Conservation (phyloP, 768 basidiomycete species). For the Holtermannia corniformis region DNA sequence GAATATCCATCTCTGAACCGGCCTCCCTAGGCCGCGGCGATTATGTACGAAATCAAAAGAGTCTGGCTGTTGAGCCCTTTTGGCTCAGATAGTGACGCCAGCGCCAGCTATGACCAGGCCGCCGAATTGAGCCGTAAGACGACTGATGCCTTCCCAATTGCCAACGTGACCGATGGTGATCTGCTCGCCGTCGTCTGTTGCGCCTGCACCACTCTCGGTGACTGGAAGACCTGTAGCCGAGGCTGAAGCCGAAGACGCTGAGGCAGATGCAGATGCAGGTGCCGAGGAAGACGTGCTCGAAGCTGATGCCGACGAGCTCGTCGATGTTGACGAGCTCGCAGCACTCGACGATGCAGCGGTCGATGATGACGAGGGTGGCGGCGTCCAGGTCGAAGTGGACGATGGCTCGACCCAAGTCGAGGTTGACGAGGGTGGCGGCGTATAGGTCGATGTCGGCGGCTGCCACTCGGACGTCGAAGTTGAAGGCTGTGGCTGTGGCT, state of each 20-base stretch:
- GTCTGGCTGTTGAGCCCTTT: too few species aligned
- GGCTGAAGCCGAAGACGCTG: conserved; percentile 2
- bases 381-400: conserved; percentile 8
- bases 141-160: not conserved
- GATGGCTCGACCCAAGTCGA: conserved; percentile 41
- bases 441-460: conserved; percentile 28
- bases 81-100: too few species aligned
- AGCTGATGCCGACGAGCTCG: not conserved
- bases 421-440: conserved; percentile 17
- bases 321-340: not conserved
- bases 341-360: not conserved
- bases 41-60: too few species aligned
- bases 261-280: conserved; percentile 11
- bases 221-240: too few species aligned
- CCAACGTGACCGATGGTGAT: not conserved
- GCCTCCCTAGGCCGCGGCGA: too few species aligned
- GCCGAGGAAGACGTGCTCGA: not conserved
- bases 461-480: conserved; percentile 17
- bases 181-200: not conserved
- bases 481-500: conserved; percentile 10
- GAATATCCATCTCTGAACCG: too few species aligned
- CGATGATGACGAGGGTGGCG: conserved; percentile 18
- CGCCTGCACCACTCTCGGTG: too few species aligned
- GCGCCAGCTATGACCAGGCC: not conserved
- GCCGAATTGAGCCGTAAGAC: not conserved